phyloP scores from a whole-genome alignment of 2,329 filamentous ascomycete genomes.

The Aspergillus sp. region DNA sequence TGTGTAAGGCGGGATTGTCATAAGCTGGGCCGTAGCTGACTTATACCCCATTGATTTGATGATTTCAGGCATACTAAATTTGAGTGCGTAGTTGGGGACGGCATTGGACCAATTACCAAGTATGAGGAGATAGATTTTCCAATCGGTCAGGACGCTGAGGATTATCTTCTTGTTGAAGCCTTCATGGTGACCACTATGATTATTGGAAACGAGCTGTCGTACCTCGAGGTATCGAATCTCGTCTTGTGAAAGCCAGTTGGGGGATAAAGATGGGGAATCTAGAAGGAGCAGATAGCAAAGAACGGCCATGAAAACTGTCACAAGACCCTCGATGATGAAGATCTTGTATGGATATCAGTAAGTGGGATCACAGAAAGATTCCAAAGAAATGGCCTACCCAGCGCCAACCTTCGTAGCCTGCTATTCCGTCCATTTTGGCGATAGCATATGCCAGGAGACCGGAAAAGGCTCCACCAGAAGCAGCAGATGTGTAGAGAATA shows the following conservation, averaged over 20 bases:
- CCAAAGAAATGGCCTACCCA: conserved; percentile 25
- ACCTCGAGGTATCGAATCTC: too few relatives aligned
- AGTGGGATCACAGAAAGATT: too few relatives aligned
- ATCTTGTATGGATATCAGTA: too few relatives aligned
- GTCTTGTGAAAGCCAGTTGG: too few relatives aligned
- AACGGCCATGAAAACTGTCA: too few relatives aligned
- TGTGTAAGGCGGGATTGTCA: conserved; percentile 36
- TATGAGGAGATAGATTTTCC: conserved; percentile 50
- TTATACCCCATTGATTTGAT: conserved; percentile 40
- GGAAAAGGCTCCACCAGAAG: conserved; percentile 77
- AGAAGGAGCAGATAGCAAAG: too few relatives aligned
- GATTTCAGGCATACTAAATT: conserved; percentile 43
- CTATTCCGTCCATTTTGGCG: conserved; percentile 74
- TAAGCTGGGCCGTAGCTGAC: conserved; percentile 25
- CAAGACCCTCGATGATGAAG: too few relatives aligned
- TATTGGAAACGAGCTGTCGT: too few relatives aligned
- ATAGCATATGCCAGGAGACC: conserved; percentile 79
- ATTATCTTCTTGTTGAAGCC: conserved; percentile 32
- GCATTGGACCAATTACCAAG: conserved; percentile 49
- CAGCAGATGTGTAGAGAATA: conserved; percentile 77
- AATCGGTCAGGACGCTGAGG: conserved; percentile 49
- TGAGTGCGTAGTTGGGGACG: conserved; percentile 39
- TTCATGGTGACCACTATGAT: too few relatives aligned
- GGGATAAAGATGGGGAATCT: too few relatives aligned
- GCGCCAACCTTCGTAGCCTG: conserved; percentile 28